Evolutionary conservation across 495 filamentous ascomycete genomes (phyloP).

Genomic region (Tuber aestivum): DNA sequence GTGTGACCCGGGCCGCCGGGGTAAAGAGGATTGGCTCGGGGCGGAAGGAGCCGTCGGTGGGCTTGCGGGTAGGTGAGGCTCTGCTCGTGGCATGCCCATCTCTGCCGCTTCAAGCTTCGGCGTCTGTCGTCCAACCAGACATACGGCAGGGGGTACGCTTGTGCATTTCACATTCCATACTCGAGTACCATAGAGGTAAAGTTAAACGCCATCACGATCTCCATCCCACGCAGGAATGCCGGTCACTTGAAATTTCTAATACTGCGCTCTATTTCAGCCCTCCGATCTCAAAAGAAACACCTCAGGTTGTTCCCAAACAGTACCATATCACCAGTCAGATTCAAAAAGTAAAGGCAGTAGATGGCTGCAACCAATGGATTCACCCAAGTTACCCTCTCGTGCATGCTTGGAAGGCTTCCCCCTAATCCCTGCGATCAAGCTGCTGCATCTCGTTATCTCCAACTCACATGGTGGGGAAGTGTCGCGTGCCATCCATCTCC

Average conservation of each 20-base stretch:
- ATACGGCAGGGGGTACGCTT: too few species aligned
- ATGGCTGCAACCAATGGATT: not conserved
- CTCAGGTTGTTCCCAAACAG: not conserved
- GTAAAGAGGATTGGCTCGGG: not conserved
- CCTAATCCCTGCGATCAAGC: not conserved
- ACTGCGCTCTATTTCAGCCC: not conserved
- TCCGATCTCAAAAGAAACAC: not conserved
- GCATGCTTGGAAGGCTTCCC: not conserved
- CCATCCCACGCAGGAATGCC: not conserved
- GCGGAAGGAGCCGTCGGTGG: not conserved
- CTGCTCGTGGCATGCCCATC: not conserved
- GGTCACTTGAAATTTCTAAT: not conserved
- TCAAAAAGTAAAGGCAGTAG: not conserved
- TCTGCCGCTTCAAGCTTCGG: not conserved
- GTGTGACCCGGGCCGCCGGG: not conserved
- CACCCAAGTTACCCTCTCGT: not conserved
- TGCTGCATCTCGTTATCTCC: not conserved
- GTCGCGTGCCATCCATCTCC: constrained; percentile 1
- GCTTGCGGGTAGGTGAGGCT: not conserved
- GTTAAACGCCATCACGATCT: not conserved
- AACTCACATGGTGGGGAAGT: not conserved
- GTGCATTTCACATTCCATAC: not conserved
- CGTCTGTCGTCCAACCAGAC: not conserved
- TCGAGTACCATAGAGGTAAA: not conserved
- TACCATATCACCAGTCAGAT: not conserved